Base-by-base conservation (phyloP, 345 rosid species). In the Balakata baccata region DNA sequence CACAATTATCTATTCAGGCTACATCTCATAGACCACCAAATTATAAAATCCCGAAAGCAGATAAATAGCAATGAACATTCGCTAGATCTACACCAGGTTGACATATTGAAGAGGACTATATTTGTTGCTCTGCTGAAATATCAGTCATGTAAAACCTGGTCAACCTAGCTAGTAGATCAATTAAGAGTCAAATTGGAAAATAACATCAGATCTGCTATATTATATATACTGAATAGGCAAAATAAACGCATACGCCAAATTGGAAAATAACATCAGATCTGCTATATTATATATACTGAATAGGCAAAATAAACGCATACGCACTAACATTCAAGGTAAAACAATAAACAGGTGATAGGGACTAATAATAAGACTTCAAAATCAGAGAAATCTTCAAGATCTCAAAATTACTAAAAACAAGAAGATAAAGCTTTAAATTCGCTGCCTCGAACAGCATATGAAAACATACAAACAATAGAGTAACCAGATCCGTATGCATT, bases 241-340 rank as follows among this genome's bases (percentile, higher is more conserved):
- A 9, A 54, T 0, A 47, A 34, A 41, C 10, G 38, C 60, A 62
- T 11, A 0, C 9, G 18, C 17, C 5, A 41, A 43, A 43, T 43
- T 6, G 46, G 46, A 23, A 70, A 50, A 43, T 14, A 57, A 6
- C 23, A 58, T 57, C 71, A 74, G 77, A 74, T 74, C 77, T 66
- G 38, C 20, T 18, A 4, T 29, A 0, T 37, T 29, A 11, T 6
- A 34, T 29, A 11, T 6, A 34, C 46, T 6, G 12, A 12, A 54
- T 64, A 53, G 41, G 43, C 23, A 53, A 2, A 9, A 54, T 0
- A 47, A 34, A 41, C 10, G 38, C 60, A 62, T 11, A 0, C 9
- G 18, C 17, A 18, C 29, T 11, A 39, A 25, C 52, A 22, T 29
- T 20, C 1, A 53, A 43, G 34, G 61, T 37, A 0, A 69, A 69